Conservation (phyloP, 805 yeast species). For the Barnettozyma botsteinii region DNA sequence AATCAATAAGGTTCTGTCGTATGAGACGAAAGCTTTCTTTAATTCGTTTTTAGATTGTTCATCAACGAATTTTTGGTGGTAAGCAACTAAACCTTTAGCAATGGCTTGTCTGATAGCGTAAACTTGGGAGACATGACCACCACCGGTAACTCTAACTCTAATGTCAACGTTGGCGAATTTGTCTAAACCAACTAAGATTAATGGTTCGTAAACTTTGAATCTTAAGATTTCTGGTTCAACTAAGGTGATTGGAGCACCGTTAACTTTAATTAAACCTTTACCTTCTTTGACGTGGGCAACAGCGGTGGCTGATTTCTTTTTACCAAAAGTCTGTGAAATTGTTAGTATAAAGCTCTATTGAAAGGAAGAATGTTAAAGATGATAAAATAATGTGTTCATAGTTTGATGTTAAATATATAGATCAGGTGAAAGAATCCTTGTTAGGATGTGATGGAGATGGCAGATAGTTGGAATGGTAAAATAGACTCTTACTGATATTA, state of each 20-base stretch:
- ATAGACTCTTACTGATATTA: too few relatives aligned
- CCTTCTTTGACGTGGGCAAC: slow-evolving; percentile 99
- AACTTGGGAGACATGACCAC: slow-evolving; percentile 99
- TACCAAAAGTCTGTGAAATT: slow-evolving; percentile 85
- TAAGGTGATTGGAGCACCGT: slow-evolving; percentile 98
- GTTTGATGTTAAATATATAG: too few relatives aligned
- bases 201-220: slow-evolving; percentile 99
- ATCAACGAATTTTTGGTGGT: slow-evolving; percentile 98
- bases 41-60: slow-evolving; percentile 99
- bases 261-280: slow-evolving; percentile 98
- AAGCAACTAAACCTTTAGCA: slow-evolving; percentile 99
- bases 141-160: slow-evolving; percentile 99
- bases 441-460: too few relatives aligned
- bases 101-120: slow-evolving; percentile 99
- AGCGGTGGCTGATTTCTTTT: slow-evolving; percentile 99
- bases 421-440: too few relatives aligned
- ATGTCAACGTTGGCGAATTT: slow-evolving; percentile 97
- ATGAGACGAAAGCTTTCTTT: slow-evolving; percentile 94
- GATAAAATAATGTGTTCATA: too few relatives aligned
- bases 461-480: too few relatives aligned
- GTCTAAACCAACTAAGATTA: slow-evolving; percentile 96
- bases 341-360: slow-evolving; percentile 19
- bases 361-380: too few relatives aligned
- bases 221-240: slow-evolving; percentile 99
- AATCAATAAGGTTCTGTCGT: slow-evolving; percentile 99